Evolutionary conservation across 768 basidiomycete genomes (phyloP).

Genomic region (Hydnomerulius pinastri): DNA sequence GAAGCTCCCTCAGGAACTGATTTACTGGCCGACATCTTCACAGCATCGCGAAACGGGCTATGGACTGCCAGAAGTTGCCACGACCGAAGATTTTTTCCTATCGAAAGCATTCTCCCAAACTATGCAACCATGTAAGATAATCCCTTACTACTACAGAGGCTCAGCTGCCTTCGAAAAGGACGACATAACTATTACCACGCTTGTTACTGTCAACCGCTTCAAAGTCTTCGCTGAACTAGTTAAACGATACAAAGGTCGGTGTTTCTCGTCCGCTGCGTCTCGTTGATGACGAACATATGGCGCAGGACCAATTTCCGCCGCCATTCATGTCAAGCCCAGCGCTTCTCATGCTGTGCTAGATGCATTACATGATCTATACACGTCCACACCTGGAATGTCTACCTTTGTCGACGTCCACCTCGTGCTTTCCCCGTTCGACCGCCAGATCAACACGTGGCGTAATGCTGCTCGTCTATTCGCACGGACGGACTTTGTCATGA

Average conservation of each 20-base stretch:
- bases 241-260: constrained; percentile 71
- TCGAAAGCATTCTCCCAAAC: constrained; percentile 71
- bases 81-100: constrained; percentile 55
- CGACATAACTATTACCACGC: constrained; percentile 84
- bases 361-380: constrained; percentile 67
- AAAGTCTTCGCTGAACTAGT: constrained; percentile 71
- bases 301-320: constrained; percentile 81
- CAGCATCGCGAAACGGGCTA: neutral
- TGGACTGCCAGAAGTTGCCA: constrained; percentile 18
- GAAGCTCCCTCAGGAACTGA: constrained; percentile 13
- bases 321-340: constrained; percentile 63
- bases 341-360: constrained; percentile 52
- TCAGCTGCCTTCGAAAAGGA: constrained; percentile 52
- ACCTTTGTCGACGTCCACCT: constrained; percentile 83
- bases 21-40: constrained; percentile 23
- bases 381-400: constrained; percentile 63
- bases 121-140: constrained; percentile 72
- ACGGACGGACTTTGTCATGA: constrained; percentile 82
- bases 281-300: neutral
- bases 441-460: constrained; percentile 90
- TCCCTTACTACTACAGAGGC: constrained; percentile 82
- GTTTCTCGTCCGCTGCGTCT: neutral
- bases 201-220: constrained; percentile 80
- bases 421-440: constrained; percentile 76
- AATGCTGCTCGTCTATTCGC: constrained; percentile 85